Conservation (phyloP, 2,329 filamentous ascomycete genomes). For the Colletotrichum sansevieriae region DNA sequence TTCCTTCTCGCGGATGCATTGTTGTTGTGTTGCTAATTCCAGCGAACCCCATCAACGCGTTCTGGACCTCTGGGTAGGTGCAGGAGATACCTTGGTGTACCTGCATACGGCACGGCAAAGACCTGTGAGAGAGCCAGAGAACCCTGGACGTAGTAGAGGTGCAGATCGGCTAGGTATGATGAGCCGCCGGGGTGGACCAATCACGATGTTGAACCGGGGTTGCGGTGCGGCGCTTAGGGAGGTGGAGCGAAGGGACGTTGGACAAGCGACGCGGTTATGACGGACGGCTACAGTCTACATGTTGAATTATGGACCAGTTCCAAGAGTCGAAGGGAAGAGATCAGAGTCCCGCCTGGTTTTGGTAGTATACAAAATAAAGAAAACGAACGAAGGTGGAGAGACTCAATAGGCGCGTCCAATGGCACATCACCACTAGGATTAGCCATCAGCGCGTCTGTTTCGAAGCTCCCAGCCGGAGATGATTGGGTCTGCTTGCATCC, state of each 20-base stretch:
- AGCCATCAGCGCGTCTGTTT: slow-evolving; percentile 31
- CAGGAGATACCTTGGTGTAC: slow-evolving; percentile 6
- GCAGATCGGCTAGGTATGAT: slow-evolving; percentile 32
- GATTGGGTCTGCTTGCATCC: slow-evolving; percentile 39
- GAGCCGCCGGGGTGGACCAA: slow-evolving; percentile 40
- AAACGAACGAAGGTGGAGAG: slow-evolving; percentile 3
- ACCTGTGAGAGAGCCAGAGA: neutral
- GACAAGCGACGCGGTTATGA: slow-evolving; percentile 40
- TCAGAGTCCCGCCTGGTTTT: neutral
- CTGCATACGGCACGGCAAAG: slow-evolving; percentile 14
- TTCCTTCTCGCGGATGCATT: slow-evolving; percentile 10
- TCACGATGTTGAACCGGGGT: slow-evolving; percentile 24
- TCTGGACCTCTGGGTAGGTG: slow-evolving; percentile 15
- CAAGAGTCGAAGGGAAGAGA: too few relatives aligned
- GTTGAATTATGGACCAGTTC: too few relatives aligned
- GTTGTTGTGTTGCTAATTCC: slow-evolving; percentile 38
- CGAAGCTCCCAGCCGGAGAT: neutral
- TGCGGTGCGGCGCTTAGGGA: slow-evolving; percentile 30
- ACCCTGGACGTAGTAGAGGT: neutral
- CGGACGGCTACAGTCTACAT: neutral
- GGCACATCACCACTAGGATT: neutral
- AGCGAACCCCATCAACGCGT: slow-evolving; percentile 20
- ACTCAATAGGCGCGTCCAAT: slow-evolving; percentile 28
- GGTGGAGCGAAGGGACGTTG: slow-evolving; percentile 16
- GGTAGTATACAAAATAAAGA: neutral